These are phyloP conservation scores for Euphorbia lathyris DNA, from an alignment of 345 rosid species.

Conservation along the genomic window DNA sequence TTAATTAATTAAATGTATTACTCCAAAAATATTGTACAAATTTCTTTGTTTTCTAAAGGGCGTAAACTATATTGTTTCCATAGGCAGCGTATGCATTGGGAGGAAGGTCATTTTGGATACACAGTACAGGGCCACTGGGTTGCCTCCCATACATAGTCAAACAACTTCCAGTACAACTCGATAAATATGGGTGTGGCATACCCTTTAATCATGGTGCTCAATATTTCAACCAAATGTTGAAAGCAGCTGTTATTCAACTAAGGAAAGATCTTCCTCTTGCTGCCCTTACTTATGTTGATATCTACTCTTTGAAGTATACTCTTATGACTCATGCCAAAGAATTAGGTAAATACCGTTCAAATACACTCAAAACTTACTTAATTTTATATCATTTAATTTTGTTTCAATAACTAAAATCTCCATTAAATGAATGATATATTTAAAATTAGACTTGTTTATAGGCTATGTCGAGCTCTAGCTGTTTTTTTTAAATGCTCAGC, in stretches of 20 bases:
- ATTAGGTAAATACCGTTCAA: constrained; percentile 30
- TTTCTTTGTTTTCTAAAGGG: too few relatives aligned
- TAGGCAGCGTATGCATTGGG: constrained; percentile 37
- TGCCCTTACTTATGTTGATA: constrained; percentile 54
- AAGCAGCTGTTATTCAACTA: constrained; percentile 32
- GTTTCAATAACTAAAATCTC: too few relatives aligned
- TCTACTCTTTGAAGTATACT: constrained; percentile 48
- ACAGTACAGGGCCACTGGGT: constrained; percentile 22
- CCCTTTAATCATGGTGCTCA: constrained; percentile 56
- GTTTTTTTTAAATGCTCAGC: too few relatives aligned
- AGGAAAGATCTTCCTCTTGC: constrained; percentile 56
- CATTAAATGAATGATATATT: too few relatives aligned
- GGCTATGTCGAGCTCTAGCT: too few relatives aligned
- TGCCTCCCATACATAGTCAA: constrained; percentile 32
- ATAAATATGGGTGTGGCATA: constrained; percentile 51
- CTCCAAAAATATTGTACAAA: too few relatives aligned
- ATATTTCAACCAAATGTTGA: constrained; percentile 40
- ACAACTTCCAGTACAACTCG: constrained; percentile 37
- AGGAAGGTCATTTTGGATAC: constrained; percentile 47
- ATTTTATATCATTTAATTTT: too few relatives aligned
- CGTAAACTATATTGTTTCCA: not conserved
- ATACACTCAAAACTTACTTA: too few relatives aligned
- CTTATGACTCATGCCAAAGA: constrained; percentile 55
- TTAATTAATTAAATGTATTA: too few relatives aligned
- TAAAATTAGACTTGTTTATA: too few relatives aligned